Evolutionary conservation across 371 early-diverging fungal species (phyloP).

Genomic region (Mortierella sp.): DNA sequence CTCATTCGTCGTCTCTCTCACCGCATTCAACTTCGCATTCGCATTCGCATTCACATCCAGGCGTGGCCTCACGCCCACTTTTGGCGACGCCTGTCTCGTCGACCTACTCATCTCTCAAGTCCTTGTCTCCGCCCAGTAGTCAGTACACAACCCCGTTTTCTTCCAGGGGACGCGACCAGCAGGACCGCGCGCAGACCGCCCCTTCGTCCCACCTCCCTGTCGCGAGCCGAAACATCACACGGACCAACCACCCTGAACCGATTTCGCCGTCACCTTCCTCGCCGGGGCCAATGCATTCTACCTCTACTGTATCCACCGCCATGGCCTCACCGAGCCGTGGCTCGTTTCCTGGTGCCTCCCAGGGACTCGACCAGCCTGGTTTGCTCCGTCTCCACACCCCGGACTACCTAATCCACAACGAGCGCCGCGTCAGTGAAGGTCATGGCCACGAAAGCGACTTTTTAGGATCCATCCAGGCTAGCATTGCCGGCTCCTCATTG

Average conservation of each 20-base stretch:
- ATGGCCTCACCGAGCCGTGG: too few species aligned
- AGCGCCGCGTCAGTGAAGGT: neutral
- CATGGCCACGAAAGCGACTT: too few species aligned
- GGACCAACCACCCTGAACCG: too few species aligned
- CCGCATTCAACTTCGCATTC: neutral
- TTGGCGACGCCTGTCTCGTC: slow-evolving; percentile 7
- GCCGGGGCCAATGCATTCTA: too few species aligned
- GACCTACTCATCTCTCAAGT: slow-evolving; percentile 16
- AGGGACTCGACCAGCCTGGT: too few species aligned
- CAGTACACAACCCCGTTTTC: slow-evolving; percentile 43
- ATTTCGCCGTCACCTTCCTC: too few species aligned
- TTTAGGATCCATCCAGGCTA: neutral
- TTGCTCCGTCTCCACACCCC: neutral
- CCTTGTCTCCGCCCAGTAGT: slow-evolving; percentile 23
- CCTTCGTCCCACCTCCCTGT: too few species aligned
- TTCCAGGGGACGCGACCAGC: slow-evolving; percentile 27
- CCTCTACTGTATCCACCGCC: too few species aligned
- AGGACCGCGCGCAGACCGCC: too few species aligned
- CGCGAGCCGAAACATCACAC: too few species aligned
- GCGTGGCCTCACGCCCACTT: neutral
- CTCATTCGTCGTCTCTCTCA: slow-evolving; percentile 7
- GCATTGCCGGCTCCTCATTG: neutral
- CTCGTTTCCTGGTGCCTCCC: too few species aligned
- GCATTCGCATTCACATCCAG: slow-evolving; percentile 3
- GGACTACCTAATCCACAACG: slow-evolving; percentile 20